Percentiles rank a stretch among this genome's conserved stretches.
These are phyloP conservation scores for Stramenopiles sp. DNA, from an alignment of 352 stramenopile genomes.

Conservation along the genomic window DNA sequence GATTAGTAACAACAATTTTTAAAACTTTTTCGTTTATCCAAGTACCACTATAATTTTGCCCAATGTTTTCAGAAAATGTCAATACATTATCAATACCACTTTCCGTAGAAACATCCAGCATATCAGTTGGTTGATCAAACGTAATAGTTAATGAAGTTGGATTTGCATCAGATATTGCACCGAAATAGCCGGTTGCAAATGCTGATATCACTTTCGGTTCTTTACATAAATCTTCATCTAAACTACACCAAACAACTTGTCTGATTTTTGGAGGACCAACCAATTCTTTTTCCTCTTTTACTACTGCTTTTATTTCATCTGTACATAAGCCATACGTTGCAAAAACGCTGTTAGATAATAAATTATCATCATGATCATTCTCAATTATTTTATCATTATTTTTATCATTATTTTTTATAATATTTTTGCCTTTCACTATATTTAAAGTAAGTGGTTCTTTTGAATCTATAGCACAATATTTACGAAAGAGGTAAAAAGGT, in stretches of 20 bases:
- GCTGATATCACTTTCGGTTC: background rate
- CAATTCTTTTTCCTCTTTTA: background rate
- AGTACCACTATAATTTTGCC: background rate
- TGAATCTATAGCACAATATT: background rate
- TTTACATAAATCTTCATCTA: background rate
- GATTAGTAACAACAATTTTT: background rate
- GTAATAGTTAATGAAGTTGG: background rate
- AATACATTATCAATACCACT: background rate
- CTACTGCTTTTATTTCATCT: background rate
- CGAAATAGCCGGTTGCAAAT: background rate
- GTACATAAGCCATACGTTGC: background rate
- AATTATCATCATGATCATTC: background rate
- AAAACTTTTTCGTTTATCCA: background rate
- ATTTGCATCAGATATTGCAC: background rate
- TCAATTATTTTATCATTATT: background rate
- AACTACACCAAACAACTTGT: background rate
- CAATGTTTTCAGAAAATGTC: background rate
- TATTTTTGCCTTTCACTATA: background rate
- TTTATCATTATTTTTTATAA: background rate
- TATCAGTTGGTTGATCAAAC: background rate
- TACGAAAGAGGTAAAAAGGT: background rate
- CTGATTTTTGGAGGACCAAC: background rate
- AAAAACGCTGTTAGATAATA: background rate
- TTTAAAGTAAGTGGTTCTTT: background rate
- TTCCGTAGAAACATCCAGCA: background rate